These are phyloP conservation scores for Tricholoma sp. DNA, from an alignment of 768 basidiomycete genomes.

Conservation along the genomic window DNA sequence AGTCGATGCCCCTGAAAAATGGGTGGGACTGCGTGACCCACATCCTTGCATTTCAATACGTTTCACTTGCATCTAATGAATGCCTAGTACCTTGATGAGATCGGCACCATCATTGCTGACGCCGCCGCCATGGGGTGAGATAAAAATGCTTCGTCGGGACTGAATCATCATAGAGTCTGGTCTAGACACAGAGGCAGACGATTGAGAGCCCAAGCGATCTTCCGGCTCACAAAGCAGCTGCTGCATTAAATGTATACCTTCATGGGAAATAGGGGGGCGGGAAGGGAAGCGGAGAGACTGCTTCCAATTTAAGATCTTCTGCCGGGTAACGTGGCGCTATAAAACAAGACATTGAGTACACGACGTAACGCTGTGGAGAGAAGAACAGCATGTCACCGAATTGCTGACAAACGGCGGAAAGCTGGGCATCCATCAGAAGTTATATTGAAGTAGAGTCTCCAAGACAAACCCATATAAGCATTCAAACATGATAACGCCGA, in stretches of 20 bases:
- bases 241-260: constrained; percentile 84
- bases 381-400: constrained; percentile 50
- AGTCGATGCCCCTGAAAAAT: constrained; percentile 91
- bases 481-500: constrained; percentile 96
- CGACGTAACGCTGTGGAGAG: constrained; percentile 2
- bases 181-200: constrained; percentile 59
- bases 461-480: constrained; percentile 79
- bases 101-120: constrained; percentile 79
- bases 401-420: constrained; percentile 96
- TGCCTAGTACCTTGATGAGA: constrained; percentile 67
- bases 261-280: constrained; percentile 78
- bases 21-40: constrained; percentile 60
- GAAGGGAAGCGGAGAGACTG: constrained; percentile 82
- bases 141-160: constrained; percentile 70
- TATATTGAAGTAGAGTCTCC: constrained; percentile 8
- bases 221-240: constrained; percentile 92
- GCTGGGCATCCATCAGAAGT: constrained; percentile 32
- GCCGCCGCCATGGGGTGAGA: constrained; percentile 40
- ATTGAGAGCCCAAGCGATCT: constrained; percentile 82
- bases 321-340: constrained; percentile 88
- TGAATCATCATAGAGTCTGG: constrained; percentile 76
- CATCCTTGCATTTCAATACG: constrained; percentile 7
- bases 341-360: constrained; percentile 12
- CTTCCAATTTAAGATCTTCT: constrained; percentile 97
- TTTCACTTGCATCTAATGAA: constrained; percentile 3